Evolutionary conservation across 257 asterid genomes (phyloP).

Genomic region (Linaria vulgaris): DNA sequence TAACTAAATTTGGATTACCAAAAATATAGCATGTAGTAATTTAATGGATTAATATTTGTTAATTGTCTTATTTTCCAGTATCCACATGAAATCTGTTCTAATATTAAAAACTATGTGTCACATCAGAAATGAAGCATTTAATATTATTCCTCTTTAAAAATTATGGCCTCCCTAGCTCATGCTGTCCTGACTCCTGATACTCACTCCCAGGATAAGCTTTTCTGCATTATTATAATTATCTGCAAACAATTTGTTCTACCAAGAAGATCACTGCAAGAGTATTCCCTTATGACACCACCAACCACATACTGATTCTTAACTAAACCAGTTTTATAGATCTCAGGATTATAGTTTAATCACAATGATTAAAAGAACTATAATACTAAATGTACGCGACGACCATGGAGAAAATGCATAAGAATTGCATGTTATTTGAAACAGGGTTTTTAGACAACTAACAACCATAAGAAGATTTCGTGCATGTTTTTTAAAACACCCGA

Average conservation of each 20-base stretch:
- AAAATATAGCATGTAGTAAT: neutral
- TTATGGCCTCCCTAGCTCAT: conserved; percentile 42
- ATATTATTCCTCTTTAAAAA: conserved; percentile 32
- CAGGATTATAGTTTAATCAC: too few relatives aligned
- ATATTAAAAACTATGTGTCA: conserved; percentile 15
- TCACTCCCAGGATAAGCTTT: conserved; percentile 45
- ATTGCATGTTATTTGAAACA: too few relatives aligned
- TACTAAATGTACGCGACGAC: too few relatives aligned
- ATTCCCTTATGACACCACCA: conserved; percentile 18
- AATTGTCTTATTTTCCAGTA: neutral
- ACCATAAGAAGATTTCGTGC: too few relatives aligned
- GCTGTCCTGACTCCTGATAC: conserved; percentile 27
- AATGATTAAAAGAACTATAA: too few relatives aligned
- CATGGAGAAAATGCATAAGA: too few relatives aligned
- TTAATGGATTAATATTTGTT: neutral
- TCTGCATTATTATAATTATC: conserved; percentile 19
- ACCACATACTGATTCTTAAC: neutral
- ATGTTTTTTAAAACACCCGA: too few relatives aligned
- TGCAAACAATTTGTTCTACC: conserved; percentile 36
- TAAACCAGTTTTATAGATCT: too few relatives aligned
- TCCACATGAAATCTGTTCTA: conserved; percentile 20
- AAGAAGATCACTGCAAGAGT: conserved; percentile 32
- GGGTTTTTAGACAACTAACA: too few relatives aligned
- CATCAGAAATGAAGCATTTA: conserved; percentile 15
- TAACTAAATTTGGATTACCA: neutral